Evolutionary conservation across 2,329 filamentous ascomycete species (phyloP).

Genomic region (Aspergillus tubingensis): DNA sequence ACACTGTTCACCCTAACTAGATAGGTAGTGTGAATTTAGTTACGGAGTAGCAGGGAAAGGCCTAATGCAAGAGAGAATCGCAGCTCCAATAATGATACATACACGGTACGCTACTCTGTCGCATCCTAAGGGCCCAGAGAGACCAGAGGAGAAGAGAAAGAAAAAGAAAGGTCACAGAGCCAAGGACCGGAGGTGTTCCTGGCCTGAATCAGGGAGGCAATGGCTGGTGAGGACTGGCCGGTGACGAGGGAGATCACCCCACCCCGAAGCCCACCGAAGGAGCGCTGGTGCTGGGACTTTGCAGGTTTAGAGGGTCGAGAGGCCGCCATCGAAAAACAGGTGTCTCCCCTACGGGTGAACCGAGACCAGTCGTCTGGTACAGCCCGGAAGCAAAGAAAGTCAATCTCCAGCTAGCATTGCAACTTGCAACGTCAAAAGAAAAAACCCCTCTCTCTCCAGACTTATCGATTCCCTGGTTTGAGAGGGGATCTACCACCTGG

Average conservation of each 20-base stretch:
- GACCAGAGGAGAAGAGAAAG: conserved; percentile 6
- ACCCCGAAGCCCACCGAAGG: conserved; percentile 23
- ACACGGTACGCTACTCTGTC: background rate
- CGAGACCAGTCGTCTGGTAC: conserved; percentile 16
- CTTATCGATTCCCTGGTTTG: background rate
- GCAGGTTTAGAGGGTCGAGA: conserved; percentile 14
- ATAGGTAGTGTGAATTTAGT: background rate
- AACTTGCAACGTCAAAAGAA: conserved; percentile 6
- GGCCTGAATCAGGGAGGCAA: conserved; percentile 24
- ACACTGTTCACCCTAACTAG: background rate
- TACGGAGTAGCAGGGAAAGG: background rate
- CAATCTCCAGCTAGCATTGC: conserved; percentile 7
- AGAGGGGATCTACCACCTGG: background rate
- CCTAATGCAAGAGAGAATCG: background rate
- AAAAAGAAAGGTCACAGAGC: conserved; percentile 16
- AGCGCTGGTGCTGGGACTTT: conserved; percentile 22
- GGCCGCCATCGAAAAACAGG: conserved; percentile 3
- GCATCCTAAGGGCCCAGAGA: background rate
- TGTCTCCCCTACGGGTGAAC: conserved; percentile 7
- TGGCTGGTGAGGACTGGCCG: conserved; percentile 27
- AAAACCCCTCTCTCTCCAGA: too few relatives aligned
- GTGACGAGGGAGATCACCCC: conserved; percentile 28
- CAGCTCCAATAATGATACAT: background rate
- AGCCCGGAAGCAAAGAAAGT: conserved; percentile 6
- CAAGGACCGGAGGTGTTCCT: conserved; percentile 30